Evolutionary conservation across 441 rosid genomes (phyloP), one percentile per base, ranked within the genome.

Genomic region (Geranium incanum): DNA sequence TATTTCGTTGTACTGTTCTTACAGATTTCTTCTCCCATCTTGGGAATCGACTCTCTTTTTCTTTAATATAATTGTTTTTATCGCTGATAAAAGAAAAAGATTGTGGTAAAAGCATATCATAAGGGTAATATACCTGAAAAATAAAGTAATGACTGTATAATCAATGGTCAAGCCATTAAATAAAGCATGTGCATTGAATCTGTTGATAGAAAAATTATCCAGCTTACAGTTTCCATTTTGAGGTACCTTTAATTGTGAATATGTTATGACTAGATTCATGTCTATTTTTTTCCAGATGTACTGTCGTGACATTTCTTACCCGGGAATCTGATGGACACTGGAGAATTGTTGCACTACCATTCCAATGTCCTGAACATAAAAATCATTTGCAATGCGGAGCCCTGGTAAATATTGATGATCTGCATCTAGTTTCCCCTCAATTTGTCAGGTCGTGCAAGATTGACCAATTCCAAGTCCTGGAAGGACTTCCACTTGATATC

Each of bases 381-480:
- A 75, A 72, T 18, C 78, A 15, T 70, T 73, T 75, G 12, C 52
- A 59, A 72, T 74, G 75, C 72, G 70, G 70, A 69, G 72, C 52
- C 62, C 78, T 68, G 77, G 74, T 75, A 66, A 82, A 77, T 9
- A 77, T 81, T 81, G 78, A 78, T 70, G 70, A 78, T 70, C 63
- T 77, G 75, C 75, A 70, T 45, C 73, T 79, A 70, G 70, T 77
- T 71, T 66, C 82, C 37, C 55, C 76, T 9, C 69, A 78, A 45
- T 70, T 82, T 65, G 59, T 73, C 39, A 72, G 71, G 71, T 45
- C 78, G 37, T 70, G 77, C 39, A 74, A 71, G 37, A 63, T 70
- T 75, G 77, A 79, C 76, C 66, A 16, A 41, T 36, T 11, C 28
- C 74, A 70, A 70, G 66, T 68, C 39, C 65, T 28, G 38, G 72